Evolutionary conservation across 805 yeast species (phyloP), one percentile per base, ranked within the genome.

Genomic region (Candida germanica): DNA sequence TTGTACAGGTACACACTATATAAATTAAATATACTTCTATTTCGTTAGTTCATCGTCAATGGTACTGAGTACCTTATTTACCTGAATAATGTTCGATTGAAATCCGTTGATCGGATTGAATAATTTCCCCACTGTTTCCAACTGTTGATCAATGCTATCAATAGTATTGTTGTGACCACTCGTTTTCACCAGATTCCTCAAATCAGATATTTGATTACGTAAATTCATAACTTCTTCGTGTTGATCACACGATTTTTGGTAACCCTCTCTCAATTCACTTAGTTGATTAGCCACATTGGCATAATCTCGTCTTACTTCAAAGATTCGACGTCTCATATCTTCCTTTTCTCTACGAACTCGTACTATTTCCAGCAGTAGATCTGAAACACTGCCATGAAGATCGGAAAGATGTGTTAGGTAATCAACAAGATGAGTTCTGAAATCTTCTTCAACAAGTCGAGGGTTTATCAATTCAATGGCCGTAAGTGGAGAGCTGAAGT

Each of bases 351-450:
- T 53, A 40, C 65, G 69, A 2, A 57, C 49, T 14, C 47, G 47
- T 5, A 32, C 26, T 6, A 67, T 58, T n/a, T 55, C 56, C 20
- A 43, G 45, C 1, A 56, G 44, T 9, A 67, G 47, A 31, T 59
- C 66, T 12, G 52, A 44, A 11, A 66, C 58, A 29, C 54, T 57
- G 7, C 66, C 55, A 43, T 65, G 67, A 10, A 54, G 47, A 41
- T 64, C 72, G 42, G 43, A 39, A 29, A 67, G 41, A 34, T 59
- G 51, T 23, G 47, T 52, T 12, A 67, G 40, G 34, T 61, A 58
- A 34, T 50, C 48, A 11, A 51, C 17, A 9, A 61, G 26, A 37
- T 60, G 61, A 1, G 52, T 44, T 35, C 58, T 59, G 47, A 59
- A 65, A 28, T 61, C 64, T 10, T 54, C 46, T 16, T 62, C 61